These are phyloP conservation scores for Lentinula guzmanii DNA, from an alignment of 768 basidiomycete genomes.

Conservation along the genomic window DNA sequence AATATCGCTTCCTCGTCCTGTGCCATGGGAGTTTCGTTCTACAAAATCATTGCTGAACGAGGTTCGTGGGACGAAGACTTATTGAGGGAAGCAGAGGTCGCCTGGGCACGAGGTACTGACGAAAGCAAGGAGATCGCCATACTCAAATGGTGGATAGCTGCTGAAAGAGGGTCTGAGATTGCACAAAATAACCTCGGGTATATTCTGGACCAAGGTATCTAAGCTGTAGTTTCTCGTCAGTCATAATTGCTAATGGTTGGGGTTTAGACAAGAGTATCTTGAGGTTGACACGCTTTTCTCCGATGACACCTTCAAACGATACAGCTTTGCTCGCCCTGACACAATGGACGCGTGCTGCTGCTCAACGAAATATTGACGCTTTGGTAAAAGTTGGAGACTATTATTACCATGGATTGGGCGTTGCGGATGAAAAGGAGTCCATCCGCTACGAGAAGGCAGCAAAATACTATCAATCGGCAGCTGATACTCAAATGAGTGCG, in stretches of 20 bases:
- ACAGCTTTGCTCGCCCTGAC: slow-evolving; percentile 81
- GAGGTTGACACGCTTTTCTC: slow-evolving; percentile 61
- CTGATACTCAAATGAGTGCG: slow-evolving; percentile 87
- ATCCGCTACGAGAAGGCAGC: slow-evolving; percentile 84
- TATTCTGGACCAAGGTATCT: slow-evolving; percentile 81
- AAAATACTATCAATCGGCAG: slow-evolving; percentile 90
- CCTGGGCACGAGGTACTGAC: slow-evolving; percentile 66
- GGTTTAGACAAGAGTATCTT: slow-evolving; percentile 62
- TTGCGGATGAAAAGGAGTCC: slow-evolving; percentile 58
- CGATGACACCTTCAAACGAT: slow-evolving; percentile 70
- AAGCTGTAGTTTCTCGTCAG: neutral
- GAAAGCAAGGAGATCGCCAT: slow-evolving; percentile 79
- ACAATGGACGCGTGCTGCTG: slow-evolving; percentile 93
- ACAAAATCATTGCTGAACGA: slow-evolving; percentile 87
- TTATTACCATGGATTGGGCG: slow-evolving; percentile 87
- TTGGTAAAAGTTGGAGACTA: slow-evolving; percentile 98
- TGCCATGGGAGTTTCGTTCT: slow-evolving; percentile 86
- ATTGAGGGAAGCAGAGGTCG: slow-evolving; percentile 71
- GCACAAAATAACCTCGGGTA: slow-evolving; percentile 96
- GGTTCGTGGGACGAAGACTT: slow-evolving; percentile 85
- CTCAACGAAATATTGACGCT: slow-evolving; percentile 92
- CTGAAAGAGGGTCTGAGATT: slow-evolving; percentile 85
- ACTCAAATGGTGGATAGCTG: slow-evolving; percentile 92
- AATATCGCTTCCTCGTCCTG: slow-evolving; percentile 69
- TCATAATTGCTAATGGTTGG: neutral